phyloP scores from a whole-genome alignment of 352 stramenopile species.

The Phytophthora hybrid region DNA sequence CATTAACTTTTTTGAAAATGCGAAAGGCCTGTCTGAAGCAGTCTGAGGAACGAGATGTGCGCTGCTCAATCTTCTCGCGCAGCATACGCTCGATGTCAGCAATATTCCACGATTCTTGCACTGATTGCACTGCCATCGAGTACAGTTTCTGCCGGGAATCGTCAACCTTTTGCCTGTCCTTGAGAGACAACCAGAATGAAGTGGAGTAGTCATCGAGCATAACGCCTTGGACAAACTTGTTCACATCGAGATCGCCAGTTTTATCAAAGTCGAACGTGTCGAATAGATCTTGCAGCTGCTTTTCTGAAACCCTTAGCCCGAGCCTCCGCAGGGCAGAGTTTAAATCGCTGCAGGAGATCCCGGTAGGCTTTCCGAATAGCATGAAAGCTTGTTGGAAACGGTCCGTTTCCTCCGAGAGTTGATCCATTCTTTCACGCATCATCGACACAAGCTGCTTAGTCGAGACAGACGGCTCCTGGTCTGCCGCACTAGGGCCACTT shows the following conservation, averaged over 20 bases:
- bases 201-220: constrained; percentile 76
- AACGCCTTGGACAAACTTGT: constrained; percentile 83
- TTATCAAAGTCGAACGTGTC: constrained; percentile 81
- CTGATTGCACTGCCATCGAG: constrained; percentile 72
- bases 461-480: constrained; percentile 52
- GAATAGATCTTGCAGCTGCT: constrained; percentile 70
- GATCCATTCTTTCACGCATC: constrained; percentile 70
- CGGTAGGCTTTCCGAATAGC: constrained; percentile 72
- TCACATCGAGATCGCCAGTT: constrained; percentile 78
- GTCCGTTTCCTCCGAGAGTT: constrained; percentile 74
- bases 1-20: constrained; percentile 88
- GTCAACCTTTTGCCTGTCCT: constrained; percentile 65
- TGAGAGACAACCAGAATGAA: constrained; percentile 61
- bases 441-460: constrained; percentile 67
- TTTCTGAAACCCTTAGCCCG: constrained; percentile 58
- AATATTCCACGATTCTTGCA: constrained; percentile 79
- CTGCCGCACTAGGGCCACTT: constrained; percentile 27
- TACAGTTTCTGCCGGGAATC: constrained; percentile 57
- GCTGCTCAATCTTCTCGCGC: constrained; percentile 85
- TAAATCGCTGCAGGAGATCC: constrained; percentile 67
- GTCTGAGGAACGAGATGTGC: constrained; percentile 77
- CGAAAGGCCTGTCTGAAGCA: constrained; percentile 83
- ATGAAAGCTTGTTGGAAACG: constrained; percentile 80
- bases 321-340: constrained; percentile 61
- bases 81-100: constrained; percentile 83